These are phyloP conservation scores for Lasiosphaeriaceae sp. DNA, from an alignment of 495 filamentous ascomycete genomes.

Conservation along the genomic window DNA sequence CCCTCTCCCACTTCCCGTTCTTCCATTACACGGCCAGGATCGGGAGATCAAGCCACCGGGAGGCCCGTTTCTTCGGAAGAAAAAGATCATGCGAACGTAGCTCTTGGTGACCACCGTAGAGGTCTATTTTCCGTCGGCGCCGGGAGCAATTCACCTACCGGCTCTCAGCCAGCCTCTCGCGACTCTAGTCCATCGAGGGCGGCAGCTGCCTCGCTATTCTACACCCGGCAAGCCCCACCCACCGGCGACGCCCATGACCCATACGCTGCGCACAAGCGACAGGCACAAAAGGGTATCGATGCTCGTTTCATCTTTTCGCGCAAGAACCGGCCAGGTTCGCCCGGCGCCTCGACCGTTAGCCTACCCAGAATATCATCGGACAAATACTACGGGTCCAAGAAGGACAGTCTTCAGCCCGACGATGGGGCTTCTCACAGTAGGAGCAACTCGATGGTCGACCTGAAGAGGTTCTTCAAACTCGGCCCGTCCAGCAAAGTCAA, in stretches of 20 bases:
- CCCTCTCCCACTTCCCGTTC: slow-evolving; percentile 24
- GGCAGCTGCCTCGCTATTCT: slow-evolving; percentile 53
- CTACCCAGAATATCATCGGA: slow-evolving; percentile 30
- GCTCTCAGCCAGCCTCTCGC: slow-evolving; percentile 63
- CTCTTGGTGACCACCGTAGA: slow-evolving; percentile 48
- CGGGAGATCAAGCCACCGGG: slow-evolving; percentile 23
- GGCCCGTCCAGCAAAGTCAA: slow-evolving; percentile 63
- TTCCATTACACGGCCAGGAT: slow-evolving; percentile 6
- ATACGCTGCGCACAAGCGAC: slow-evolving; percentile 77
- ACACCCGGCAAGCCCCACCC: slow-evolving; percentile 69
- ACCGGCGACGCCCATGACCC: slow-evolving; percentile 82
- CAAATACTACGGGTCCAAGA: slow-evolving; percentile 36
- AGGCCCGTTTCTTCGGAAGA: slow-evolving; percentile 39
- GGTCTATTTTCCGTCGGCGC: slow-evolving; percentile 74
- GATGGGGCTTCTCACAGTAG: slow-evolving; percentile 39
- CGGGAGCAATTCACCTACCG: slow-evolving; percentile 53
- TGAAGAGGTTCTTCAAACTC: slow-evolving; percentile 87
- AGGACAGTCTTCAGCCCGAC: slow-evolving; percentile 44
- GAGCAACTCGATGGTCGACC: slow-evolving; percentile 86
- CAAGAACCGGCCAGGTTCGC: slow-evolving; percentile 43
- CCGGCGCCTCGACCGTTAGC: slow-evolving; percentile 43
- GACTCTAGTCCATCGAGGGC: slow-evolving; percentile 60
- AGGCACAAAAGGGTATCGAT: slow-evolving; percentile 69
- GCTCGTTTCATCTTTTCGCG: slow-evolving; percentile 76
- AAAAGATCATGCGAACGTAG: slow-evolving; percentile 28